phyloP scores from a whole-genome alignment of 2,329 filamentous ascomycete species.

The Aspergillus quadricinctus region DNA sequence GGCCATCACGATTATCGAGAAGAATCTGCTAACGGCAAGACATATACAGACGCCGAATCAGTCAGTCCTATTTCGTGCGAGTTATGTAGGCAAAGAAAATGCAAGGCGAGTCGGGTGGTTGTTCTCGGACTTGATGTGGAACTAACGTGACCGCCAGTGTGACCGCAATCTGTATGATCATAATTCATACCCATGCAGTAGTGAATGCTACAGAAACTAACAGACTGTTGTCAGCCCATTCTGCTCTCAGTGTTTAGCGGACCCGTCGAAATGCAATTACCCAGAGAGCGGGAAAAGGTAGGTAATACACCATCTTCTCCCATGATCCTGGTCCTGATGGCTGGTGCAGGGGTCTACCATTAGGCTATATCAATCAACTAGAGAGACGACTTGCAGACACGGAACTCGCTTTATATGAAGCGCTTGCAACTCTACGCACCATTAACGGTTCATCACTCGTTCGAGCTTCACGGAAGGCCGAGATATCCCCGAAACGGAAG shows the following conservation, averaged over 20 bases:
- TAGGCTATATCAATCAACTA: conserved; percentile 38
- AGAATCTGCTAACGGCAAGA: background rate
- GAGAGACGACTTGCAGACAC: conserved; percentile 35
- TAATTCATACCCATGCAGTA: background rate
- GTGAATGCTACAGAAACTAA: background rate
- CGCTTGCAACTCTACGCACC: conserved; percentile 10
- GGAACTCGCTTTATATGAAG: conserved; percentile 23
- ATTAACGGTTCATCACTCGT: background rate
- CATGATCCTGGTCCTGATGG: background rate
- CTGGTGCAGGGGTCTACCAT: conserved; percentile 12
- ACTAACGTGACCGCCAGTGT: conserved; percentile 7
- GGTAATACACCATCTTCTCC: background rate
- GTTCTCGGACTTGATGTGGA: too few relatives aligned
- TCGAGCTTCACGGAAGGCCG: background rate
- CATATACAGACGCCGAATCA: background rate
- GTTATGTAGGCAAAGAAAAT: conserved; percentile 17
- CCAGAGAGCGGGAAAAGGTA: conserved; percentile 18
- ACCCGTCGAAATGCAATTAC: conserved; percentile 12
- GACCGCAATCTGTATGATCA: conserved; percentile 14
- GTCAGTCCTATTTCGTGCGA: conserved; percentile 11
- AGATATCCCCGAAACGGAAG: background rate
- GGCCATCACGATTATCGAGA: background rate
- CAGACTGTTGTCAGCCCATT: conserved; percentile 3
- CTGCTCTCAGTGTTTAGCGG: conserved; percentile 12
- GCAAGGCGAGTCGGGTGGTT: conserved; percentile 8